phyloP scores from a whole-genome alignment of 179 eudicot species.

The Silene vulgaris region DNA sequence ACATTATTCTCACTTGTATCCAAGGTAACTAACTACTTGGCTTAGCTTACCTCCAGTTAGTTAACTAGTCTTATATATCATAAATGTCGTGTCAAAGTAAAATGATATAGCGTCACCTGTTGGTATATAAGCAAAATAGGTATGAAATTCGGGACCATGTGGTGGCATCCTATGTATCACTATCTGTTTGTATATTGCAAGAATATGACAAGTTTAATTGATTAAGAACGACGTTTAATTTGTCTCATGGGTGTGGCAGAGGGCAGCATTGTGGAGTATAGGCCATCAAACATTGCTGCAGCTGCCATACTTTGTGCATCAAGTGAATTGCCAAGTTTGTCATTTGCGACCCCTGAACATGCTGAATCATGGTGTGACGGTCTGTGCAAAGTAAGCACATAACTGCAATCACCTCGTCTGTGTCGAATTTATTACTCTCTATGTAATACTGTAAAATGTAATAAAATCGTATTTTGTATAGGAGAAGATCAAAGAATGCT shows the following conservation, averaged over 20 bases:
- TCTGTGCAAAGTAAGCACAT: constrained; percentile 61
- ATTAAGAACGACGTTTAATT: not conserved
- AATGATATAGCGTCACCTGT: no score
- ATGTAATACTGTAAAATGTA: no score
- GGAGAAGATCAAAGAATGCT: constrained; percentile 60
- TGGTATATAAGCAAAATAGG: no score
- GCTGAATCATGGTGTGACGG: constrained; percentile 89
- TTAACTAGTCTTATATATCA: no score
- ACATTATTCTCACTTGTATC: constrained; percentile 56
- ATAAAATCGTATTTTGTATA: constrained; percentile 24
- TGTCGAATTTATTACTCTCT: no score
- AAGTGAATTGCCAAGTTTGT: constrained; percentile 58
- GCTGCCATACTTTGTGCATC: constrained; percentile 77
- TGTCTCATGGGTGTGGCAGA: constrained; percentile 39
- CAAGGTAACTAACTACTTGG: constrained; percentile 32
- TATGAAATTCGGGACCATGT: no score
- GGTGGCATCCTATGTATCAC: no score
- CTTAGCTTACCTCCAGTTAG: no score
- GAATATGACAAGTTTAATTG: no score
- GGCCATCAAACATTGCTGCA: constrained; percentile 90
- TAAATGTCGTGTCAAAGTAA: no score
- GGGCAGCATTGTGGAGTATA: constrained; percentile 56
- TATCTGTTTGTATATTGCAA: no score
- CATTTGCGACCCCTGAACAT: constrained; percentile 52
- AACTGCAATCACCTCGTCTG: not conserved